Evolutionary conservation across 2,329 filamentous ascomycete species (phyloP), one percentile per base, ranked within the genome.

Genomic region (Fusarium tjaetaba): DNA sequence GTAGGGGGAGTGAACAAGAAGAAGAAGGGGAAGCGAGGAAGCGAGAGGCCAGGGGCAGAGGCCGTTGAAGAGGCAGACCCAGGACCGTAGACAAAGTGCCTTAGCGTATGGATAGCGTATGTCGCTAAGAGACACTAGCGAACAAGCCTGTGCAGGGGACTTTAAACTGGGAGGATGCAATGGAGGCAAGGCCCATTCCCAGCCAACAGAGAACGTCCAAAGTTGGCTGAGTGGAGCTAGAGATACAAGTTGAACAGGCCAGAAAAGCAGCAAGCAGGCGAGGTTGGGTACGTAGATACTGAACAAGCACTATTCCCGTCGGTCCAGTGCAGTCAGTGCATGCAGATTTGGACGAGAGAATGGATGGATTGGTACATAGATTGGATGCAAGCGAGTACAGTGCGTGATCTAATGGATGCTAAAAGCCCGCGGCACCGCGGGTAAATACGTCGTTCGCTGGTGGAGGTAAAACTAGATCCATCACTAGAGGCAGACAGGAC

Each of bases 61-160:
- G 73, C 71, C 74, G 73, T 77, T 76, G 75, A 77, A 77, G 73
- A 77, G 70, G 73, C 56, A 73, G 61, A 68, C 46, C 61, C 61
- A 59, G 51, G 56, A 60, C 70, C 48, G 34, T 38, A 59, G 56
- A 59, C 65, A 52, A 52, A 58, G 53, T 65, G 20, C 48, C n/a
- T 51, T 51, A 70, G 65, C 56, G 68, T 56, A 48, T 39, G 61
- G 49, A 56, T 70, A 73, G 70, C 67, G 70, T 56, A 70, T 56
- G 65, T 61, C 49, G 71, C 71, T 71, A 73, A 42, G 26, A 61
- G n/a, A n/a, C 57, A 51, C 56, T 51, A 59, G 32, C 30, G 34
- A 51, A 39, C 34, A 52, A 34, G 53, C 16, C 49, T 66, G 56
- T 51, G 46, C 70, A 73, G 53, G 71, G 71, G 55, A 46, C 34